Conservation (phyloP, 331 rosid genomes). For the Stylosanthes scabra region DNA sequence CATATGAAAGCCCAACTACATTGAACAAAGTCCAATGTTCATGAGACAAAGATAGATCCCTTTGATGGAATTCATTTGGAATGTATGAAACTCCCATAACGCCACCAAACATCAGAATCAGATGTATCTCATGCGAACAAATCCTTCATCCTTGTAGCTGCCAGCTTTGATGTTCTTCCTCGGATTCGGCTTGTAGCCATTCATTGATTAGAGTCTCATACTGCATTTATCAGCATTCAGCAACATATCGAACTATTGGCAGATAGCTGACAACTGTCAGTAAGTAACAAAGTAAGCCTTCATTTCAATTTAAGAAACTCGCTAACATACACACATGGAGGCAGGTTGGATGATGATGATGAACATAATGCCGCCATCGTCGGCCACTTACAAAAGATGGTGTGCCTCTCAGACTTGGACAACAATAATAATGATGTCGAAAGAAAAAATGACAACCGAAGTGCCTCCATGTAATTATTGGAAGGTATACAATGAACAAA, state of each 20-base stretch:
- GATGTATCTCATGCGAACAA: not conserved
- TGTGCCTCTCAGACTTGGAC: conserved; percentile 7
- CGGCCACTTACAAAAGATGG: conserved; percentile 13
- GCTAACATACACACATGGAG: not conserved
- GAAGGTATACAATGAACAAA: conserved; percentile 31
- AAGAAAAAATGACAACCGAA: conserved; percentile 13
- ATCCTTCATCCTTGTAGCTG: conserved; percentile 6
- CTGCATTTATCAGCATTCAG: conserved; percentile 14
- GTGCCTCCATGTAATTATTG: conserved; percentile 33
- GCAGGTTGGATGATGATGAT: conserved; percentile 11
- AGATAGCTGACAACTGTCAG: not conserved
- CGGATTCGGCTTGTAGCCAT: conserved; percentile 19
- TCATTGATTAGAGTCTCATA: conserved; percentile 1
- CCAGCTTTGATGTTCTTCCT: conserved; percentile 21
- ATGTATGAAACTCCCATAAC: conserved; percentile 11
- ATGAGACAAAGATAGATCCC: not conserved
- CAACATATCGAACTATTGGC: not conserved
- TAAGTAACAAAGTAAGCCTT: not conserved
- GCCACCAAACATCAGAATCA: conserved; percentile 3
- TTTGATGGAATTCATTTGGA: conserved; percentile 8
- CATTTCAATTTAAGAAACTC: conserved; percentile 1
- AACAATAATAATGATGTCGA: conserved; percentile 7
- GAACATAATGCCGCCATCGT: conserved; percentile 16
- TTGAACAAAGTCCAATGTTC: not conserved
- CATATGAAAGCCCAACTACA: not conserved